phyloP scores from a whole-genome alignment of 805 yeast genomes.

The Ogataea sp. region DNA sequence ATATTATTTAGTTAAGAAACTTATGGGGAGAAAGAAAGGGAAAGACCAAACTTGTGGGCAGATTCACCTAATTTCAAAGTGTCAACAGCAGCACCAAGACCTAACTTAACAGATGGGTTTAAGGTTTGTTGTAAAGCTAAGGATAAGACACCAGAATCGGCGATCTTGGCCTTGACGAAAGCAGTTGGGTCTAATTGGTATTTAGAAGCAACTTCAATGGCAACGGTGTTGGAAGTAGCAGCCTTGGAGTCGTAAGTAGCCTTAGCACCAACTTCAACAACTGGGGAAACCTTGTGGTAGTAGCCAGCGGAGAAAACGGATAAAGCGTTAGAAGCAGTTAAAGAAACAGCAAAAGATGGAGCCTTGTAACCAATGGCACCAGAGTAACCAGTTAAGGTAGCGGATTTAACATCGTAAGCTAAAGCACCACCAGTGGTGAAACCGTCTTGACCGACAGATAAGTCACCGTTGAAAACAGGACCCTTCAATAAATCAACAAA shows the following conservation, averaged over 20 bases:
- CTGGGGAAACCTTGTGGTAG: conserved; percentile 90
- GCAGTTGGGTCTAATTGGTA: conserved; percentile 82
- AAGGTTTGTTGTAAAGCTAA: conserved; percentile 89
- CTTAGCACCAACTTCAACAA: conserved; percentile 96
- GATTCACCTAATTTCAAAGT: conserved; percentile 93
- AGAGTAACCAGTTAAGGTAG: conserved; percentile 89
- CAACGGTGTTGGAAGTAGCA: conserved; percentile 68
- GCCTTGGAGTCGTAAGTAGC: conserved; percentile 87
- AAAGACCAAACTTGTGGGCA: conserved; percentile 96
- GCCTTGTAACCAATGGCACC: conserved; percentile 91
- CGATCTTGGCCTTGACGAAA: conserved; percentile 93
- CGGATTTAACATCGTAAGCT: conserved; percentile 91
- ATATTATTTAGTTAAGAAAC: too few species aligned
- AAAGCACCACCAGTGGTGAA: conserved; percentile 96
- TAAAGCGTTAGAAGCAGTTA: conserved; percentile 78
- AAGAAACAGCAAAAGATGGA: conserved; percentile 78
- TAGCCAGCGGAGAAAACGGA: conserved; percentile 89
- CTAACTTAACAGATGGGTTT: conserved; percentile 94
- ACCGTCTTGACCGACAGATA: conserved; percentile 92
- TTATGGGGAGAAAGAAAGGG: conserved; percentile 87
- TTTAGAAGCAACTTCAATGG: conserved; percentile 93
- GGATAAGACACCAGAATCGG: conserved; percentile 92
- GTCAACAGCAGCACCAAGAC: conserved; percentile 95
- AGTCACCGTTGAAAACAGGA: conserved; percentile 91
- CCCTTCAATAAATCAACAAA: conserved; percentile 94